Evolutionary conservation across 2,329 filamentous ascomycete genomes (phyloP).

Genomic region (Nothophoma quercina): DNA sequence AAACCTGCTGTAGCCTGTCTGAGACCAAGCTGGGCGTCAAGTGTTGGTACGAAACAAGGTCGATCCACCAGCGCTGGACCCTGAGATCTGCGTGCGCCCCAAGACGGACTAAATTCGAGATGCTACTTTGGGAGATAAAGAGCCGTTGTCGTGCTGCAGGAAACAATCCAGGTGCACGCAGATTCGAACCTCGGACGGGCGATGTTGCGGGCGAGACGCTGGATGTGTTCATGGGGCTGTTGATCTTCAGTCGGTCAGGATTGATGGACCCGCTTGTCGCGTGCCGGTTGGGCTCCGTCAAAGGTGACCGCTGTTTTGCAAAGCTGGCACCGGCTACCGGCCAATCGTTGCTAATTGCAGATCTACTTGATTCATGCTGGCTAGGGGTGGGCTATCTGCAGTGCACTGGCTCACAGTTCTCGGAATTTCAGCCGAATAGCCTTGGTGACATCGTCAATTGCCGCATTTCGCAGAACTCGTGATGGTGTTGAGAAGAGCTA

Average conservation of each 20-base stretch:
- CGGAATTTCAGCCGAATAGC: neutral
- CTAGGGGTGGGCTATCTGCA: constrained; percentile 6
- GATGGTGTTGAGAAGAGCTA: constrained; percentile 1
- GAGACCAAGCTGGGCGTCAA: constrained; percentile 15
- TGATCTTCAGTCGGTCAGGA: neutral
- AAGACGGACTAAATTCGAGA: neutral
- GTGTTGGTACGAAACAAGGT: constrained; percentile 7
- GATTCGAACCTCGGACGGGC: neutral
- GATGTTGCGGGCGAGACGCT: constrained; percentile 1
- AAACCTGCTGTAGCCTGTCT: constrained; percentile 17
- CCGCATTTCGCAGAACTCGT: neutral
- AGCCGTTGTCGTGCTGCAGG: neutral
- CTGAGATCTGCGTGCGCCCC: constrained; percentile 5
- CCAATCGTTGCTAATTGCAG: constrained; percentile 4
- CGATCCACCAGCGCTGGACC: constrained; percentile 8
- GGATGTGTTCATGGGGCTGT: constrained; percentile 3
- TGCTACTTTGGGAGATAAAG: neutral
- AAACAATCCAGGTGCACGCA: neutral
- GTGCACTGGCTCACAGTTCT: constrained; percentile 15
- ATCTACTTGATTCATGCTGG: constrained; percentile 8
- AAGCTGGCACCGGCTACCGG: neutral
- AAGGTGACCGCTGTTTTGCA: constrained; percentile 15
- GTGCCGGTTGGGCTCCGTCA: constrained; percentile 13
- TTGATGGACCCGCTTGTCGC: constrained; percentile 7
- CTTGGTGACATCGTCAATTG: constrained; percentile 4